Evolutionary conservation across 2,329 filamentous ascomycete species (phyloP), one percentile per base, ranked within the genome.

Genomic region (Penicillium sumatraense): DNA sequence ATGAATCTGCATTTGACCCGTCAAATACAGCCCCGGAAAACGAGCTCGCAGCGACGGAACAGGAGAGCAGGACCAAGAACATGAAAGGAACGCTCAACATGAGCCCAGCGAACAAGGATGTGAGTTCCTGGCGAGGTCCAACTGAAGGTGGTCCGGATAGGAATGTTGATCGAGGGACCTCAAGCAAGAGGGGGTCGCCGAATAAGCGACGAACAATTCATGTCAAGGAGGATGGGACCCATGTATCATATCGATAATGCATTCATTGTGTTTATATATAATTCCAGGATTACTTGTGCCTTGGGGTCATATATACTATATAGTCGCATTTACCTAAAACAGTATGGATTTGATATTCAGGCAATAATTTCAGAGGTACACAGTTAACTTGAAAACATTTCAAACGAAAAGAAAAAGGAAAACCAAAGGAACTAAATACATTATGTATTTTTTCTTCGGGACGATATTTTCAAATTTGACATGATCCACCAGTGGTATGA

Each of bases 1-100:
- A 83, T 53, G 80, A 86, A 38, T 82, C 86, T 0, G 88, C 91
- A 1, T 96, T 90, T 73, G 82, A 91, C 68, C 85, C 86, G 0
- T 74, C 80, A 52, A 84, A 84, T 70, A 93, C 89, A 23, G 76
- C 80, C 18, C 91, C 91, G 0, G 87, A 91, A 68, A 67, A 74
- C 20, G 83, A 86, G 33, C 56, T 71, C 9, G 56, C 65, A 16
- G 69, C 67, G 4, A 67, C 71, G 1, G 64, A 66, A 42, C 52
- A 64, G 31, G 73, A 82, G 77, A 62, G 68, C 74, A 69, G 6
- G 67, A 75, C 26, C 77, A 72, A 3, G 70, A 74, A 60, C 11
- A 16, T 16, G 61, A 68, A 21, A 72, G 71, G 29, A 81, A 83
- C 61, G 5, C 64, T 89, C 40, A 79, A 87, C 44, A 81, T 83